Conservation (phyloP, 495 filamentous ascomycete genomes). For the Pyrenula massariospora region DNA sequence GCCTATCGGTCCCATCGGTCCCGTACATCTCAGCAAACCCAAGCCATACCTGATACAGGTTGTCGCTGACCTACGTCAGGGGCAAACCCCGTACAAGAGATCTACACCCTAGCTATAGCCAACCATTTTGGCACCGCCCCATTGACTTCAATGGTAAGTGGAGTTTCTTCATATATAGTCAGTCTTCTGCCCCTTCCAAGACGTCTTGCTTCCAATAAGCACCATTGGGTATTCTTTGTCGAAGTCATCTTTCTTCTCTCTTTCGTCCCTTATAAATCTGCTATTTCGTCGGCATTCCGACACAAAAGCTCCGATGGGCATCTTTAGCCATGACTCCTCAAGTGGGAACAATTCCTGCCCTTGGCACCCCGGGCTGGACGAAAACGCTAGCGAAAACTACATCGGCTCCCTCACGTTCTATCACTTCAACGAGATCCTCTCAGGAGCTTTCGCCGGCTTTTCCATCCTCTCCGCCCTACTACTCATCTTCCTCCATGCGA, state of each 20-base stretch:
- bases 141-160: background rate
- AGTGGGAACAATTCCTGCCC: background rate
- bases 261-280: too few species aligned
- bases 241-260: too few species aligned
- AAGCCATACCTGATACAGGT: too few species aligned
- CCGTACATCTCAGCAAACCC: too few species aligned
- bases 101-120: background rate
- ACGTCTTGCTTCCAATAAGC: background rate
- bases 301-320: background rate
- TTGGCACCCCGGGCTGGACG: background rate
- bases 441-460: constrained; percentile 12
- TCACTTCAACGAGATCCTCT: constrained; percentile 16
- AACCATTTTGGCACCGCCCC: background rate
- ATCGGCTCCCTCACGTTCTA: constrained; percentile 12
- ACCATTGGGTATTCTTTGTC: too few species aligned
- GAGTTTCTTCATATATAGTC: background rate
- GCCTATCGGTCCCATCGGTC: too few species aligned
- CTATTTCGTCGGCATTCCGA: too few species aligned
- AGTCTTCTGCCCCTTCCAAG: background rate
- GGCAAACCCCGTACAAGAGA: background rate
- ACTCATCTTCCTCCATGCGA: constrained; percentile 14
- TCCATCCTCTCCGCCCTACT: constrained; percentile 11
- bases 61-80: background rate
- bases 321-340: background rate
- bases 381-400: constrained; percentile 1